Conservation (phyloP, 345 rosid genomes). For the Bruguiera parviflora region DNA sequence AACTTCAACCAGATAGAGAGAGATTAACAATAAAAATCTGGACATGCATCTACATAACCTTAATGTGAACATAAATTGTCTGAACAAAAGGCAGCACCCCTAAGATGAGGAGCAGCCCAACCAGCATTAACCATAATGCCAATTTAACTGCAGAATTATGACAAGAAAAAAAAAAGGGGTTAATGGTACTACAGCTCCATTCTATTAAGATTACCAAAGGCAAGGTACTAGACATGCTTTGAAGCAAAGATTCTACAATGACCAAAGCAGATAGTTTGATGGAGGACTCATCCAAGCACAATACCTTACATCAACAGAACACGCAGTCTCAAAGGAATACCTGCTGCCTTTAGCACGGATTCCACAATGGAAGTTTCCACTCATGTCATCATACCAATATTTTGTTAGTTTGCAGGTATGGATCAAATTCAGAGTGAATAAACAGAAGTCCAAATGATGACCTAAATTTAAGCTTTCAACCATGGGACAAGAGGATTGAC, state of each 20-base stretch:
- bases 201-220: neutral
- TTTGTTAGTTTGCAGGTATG: too few relatives aligned
- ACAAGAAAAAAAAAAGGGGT: neutral
- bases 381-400: too few relatives aligned
- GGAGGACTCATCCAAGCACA: neutral
- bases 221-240: too few relatives aligned
- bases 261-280: neutral
- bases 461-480: too few relatives aligned
- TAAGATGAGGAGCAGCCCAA: constrained; percentile 96
- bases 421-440: too few relatives aligned
- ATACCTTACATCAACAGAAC: constrained; percentile 93
- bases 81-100: constrained; percentile 79
- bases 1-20: neutral
- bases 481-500: too few relatives aligned
- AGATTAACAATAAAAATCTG: neutral
- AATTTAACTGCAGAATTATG: neutral
- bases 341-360: constrained; percentile 79
- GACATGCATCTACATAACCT: constrained; percentile 72
- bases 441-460: too few relatives aligned
- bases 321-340: constrained; percentile 78
- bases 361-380: constrained; percentile 4
- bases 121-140: constrained; percentile 61
- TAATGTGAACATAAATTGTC: constrained; percentile 88
- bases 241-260: too few relatives aligned
- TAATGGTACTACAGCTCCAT: too few relatives aligned